These are phyloP conservation scores for Lodderomyces theae DNA, from an alignment of 1,139 yeast species.

Conservation along the genomic window DNA sequence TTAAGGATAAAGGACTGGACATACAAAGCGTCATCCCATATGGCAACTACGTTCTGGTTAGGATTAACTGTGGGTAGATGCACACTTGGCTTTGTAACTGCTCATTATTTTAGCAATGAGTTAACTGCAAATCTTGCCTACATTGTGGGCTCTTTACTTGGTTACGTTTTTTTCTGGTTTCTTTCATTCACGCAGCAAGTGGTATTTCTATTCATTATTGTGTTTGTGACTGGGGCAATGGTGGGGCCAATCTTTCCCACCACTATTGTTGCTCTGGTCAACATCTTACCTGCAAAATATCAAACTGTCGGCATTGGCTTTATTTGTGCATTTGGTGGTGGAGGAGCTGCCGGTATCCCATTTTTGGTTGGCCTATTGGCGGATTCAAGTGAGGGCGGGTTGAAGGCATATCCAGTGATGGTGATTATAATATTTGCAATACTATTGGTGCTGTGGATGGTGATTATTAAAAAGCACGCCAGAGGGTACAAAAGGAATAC, in stretches of 20 bases:
- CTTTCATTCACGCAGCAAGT: slow-evolving; percentile 19
- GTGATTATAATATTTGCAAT: slow-evolving; percentile 25
- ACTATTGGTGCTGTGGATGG: slow-evolving; percentile 29
- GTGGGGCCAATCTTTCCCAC: slow-evolving; percentile 86
- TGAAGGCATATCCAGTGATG: slow-evolving; percentile 34
- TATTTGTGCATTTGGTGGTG: slow-evolving; percentile 71
- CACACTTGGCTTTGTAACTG: slow-evolving; percentile 59
- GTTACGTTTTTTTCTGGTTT: slow-evolving; percentile 32
- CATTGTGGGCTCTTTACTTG: slow-evolving; percentile 28
- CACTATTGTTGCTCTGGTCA: slow-evolving; percentile 62
- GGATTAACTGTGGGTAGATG: slow-evolving; percentile 65
- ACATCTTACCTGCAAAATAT: slow-evolving; percentile 56
- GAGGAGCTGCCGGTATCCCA: slow-evolving; percentile 75
- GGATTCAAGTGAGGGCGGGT: slow-evolving; percentile 32
- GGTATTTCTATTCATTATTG: slow-evolving; percentile 28
- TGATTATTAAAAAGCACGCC: slow-evolving; percentile 19
- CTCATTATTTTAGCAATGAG: slow-evolving; percentile 44
- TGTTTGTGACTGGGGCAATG: slow-evolving; percentile 59
- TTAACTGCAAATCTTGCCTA: slow-evolving; percentile 39
- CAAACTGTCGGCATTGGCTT: slow-evolving; percentile 74
- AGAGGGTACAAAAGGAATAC: slow-evolving; percentile 18
- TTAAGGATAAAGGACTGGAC: slow-evolving; percentile 46
- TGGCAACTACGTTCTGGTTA: slow-evolving; percentile 64
- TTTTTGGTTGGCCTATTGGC: slow-evolving; percentile 56
- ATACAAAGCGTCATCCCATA: slow-evolving; percentile 51